phyloP scores from a whole-genome alignment of 2,329 filamentous ascomycete genomes.

The Talaromyces sp. region DNA sequence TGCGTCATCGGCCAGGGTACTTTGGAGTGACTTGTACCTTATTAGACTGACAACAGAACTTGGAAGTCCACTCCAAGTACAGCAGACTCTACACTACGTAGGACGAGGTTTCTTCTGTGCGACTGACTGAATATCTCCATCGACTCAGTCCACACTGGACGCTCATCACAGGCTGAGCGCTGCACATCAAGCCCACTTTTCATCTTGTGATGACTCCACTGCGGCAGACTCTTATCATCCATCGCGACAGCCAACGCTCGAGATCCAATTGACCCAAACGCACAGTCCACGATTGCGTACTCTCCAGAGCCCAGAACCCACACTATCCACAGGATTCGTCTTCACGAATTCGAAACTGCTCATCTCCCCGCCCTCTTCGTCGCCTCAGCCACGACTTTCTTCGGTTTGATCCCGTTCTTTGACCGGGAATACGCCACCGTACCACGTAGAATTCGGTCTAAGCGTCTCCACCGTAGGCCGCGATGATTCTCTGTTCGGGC shows the following conservation, averaged over 20 bases:
- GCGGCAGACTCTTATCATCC: conserved; percentile 4
- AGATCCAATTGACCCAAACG: neutral
- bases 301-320: neutral
- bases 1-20: neutral
- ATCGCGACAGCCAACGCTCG: neutral
- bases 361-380: conserved; percentile 18
- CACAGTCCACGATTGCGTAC: neutral
- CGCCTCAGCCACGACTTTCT: conserved; percentile 31
- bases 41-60: neutral
- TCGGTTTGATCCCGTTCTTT: conserved; percentile 34
- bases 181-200: conserved; percentile 16
- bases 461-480: conserved; percentile 27
- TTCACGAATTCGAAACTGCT: neutral
- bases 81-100: neutral
- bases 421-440: conserved; percentile 29
- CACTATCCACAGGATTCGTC: neutral
- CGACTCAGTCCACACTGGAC: neutral
- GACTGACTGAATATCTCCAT: neutral
- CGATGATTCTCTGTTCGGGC: conserved; percentile 27
- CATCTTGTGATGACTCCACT: conserved; percentile 14
- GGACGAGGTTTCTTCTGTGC: neutral
- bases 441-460: conserved; percentile 34
- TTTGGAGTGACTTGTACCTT: neutral
- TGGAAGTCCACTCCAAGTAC: neutral
- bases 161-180: neutral